These are phyloP conservation scores for Colletotrichum tropicicola DNA, from an alignment of 2,329 filamentous ascomycete species.

Conservation along the genomic window DNA sequence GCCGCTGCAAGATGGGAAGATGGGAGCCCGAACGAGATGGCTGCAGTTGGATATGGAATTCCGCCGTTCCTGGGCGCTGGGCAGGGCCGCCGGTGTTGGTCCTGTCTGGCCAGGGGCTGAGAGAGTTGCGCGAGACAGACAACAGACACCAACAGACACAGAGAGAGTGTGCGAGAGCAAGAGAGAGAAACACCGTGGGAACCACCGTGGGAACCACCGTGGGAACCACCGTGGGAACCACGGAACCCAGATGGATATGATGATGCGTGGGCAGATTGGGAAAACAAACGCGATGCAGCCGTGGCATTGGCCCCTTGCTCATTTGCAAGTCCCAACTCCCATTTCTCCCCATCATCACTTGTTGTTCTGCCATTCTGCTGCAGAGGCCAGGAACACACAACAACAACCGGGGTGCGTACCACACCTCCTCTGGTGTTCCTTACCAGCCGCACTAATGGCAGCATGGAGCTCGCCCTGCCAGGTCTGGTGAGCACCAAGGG, in stretches of 20 bases:
- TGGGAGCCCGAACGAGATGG: slow-evolving; percentile 1
- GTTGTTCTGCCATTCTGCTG: background rate
- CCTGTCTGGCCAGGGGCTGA: no score
- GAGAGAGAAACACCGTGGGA: no score
- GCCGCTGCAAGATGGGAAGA: slow-evolving; percentile 20
- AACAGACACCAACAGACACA: no score
- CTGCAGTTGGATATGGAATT: background rate
- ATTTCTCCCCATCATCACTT: background rate
- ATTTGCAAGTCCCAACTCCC: background rate
- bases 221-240: no score
- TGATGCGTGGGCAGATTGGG: no score
- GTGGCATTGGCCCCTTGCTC: slow-evolving; percentile 14
- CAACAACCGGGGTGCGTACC: background rate
- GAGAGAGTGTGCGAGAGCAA: no score
- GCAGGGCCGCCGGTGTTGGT: no score
- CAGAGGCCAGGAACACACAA: background rate
- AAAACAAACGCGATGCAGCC: background rate
- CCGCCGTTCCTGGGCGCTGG: background rate
- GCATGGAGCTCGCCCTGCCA: background rate
- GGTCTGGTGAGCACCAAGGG: background rate
- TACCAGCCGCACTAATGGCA: background rate
- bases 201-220: no score
- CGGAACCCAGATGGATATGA: no score
- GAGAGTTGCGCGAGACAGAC: no score
- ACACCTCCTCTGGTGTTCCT: no score